Evolutionary conservation across 1,284 basidiomycete genomes (phyloP).

Genomic region (Dichomitus squalens): DNA sequence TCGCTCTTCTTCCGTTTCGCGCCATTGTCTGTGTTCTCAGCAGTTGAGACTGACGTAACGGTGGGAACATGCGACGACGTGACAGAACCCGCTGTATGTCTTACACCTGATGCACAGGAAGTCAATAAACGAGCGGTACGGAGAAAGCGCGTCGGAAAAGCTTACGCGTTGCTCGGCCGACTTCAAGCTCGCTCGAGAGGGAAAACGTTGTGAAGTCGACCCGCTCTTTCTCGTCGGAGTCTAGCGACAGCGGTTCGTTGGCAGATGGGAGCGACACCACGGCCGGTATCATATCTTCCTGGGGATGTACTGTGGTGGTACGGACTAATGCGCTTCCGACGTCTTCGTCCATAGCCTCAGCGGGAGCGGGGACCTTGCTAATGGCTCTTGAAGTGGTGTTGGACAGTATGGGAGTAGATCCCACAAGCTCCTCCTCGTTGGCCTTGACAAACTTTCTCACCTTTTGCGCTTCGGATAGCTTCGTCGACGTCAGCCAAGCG

Average conservation of each 20-base stretch:
- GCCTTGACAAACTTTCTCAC: slow-evolving; percentile 3
- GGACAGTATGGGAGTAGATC: neutral
- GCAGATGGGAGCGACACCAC: too few species aligned
- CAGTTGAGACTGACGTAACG: neutral
- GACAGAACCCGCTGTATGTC: neutral
- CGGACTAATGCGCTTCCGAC: slow-evolving; percentile 14
- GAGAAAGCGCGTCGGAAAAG: neutral
- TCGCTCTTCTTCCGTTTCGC: slow-evolving; percentile 25
- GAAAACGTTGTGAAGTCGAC: slow-evolving; percentile 3
- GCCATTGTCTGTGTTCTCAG: neutral
- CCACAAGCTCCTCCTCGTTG: neutral
- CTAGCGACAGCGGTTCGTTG: neutral
- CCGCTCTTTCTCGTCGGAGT: neutral
- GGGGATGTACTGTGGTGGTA: slow-evolving; percentile 1
- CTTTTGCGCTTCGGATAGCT: slow-evolving; percentile 12
- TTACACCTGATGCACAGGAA: neutral
- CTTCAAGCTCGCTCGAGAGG: slow-evolving; percentile 13
- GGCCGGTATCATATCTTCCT: neutral
- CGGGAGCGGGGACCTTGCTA: neutral
- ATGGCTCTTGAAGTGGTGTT: neutral
- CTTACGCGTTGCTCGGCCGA: slow-evolving; percentile 1
- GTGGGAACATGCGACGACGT: neutral
- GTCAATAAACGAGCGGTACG: neutral
- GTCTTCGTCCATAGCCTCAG: slow-evolving; percentile 18
- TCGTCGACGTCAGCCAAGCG: neutral